Base-by-base conservation (phyloP, 108 stramenopile species). In the Seminavis robusta region DNA sequence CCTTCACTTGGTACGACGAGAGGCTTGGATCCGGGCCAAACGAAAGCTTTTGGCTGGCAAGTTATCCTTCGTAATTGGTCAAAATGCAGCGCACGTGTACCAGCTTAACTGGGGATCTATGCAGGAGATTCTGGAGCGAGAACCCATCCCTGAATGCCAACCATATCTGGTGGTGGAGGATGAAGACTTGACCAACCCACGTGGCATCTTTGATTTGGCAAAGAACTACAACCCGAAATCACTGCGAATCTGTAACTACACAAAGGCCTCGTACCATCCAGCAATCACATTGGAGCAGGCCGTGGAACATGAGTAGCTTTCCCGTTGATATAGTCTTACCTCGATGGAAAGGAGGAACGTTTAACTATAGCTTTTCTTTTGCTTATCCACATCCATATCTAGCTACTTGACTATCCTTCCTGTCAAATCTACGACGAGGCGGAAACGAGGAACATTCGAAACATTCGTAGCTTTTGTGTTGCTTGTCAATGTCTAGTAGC, bases 1-100 rank as follows among this genome's bases (percentile, higher is more conserved):
- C 8, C 16, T 52, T 9, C 51, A 52, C 17, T 17, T 52, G 34
- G 51, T 52, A n/a, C 32, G 51, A 38, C 51, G 51, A 11, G 51
- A 52, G 17, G 51, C 29, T 45, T 17, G 17, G 8, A 8, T 45
- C 8, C 44, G 44, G 8, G 17, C 16, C n/a, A 19, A 19, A 8
- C 11, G 11, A n/a, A 11, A 16, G 10, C 17, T 45, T 8, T 8
- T n/a, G 11, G 44, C 44, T 8, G 44, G 44, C 10, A 45, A 11
- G 17, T 16, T 45, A 16, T 45, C 8, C 17, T 45, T 45, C 17
- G 8, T 8, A 9, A 45, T 45, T 45, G 8, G 8, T 19, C 13
- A 9, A 8, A 16, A 16, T 16, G 44, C 13, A 19, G 44, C 44
- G 8, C 44, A 45, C 17, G 44, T 45, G 13, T 45, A 45, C 44